Percentiles rank a stretch among this genome's conserved stretches.
Conservation (phyloP, 2,329 filamentous ascomycete species). For the Phymatotrichopsis omnivora region DNA sequence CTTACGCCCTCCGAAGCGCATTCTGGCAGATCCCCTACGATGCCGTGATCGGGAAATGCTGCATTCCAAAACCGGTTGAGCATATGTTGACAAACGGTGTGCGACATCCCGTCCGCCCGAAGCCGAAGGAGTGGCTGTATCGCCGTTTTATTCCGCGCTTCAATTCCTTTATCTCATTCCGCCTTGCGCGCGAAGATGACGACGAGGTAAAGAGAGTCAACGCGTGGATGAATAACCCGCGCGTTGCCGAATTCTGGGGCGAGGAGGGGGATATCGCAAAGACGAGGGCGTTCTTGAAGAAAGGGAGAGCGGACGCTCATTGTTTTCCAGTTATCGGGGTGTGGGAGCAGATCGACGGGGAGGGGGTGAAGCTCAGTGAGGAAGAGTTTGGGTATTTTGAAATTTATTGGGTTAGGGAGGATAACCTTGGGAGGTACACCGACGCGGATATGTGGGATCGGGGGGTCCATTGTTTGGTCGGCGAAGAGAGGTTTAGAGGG, state of each 20-base stretch:
- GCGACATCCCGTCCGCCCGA: conserved; percentile 76
- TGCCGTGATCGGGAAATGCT: conserved; percentile 58
- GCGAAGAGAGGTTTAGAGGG: conserved; percentile 84
- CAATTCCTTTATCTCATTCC: conserved; percentile 77
- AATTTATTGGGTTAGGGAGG: conserved; percentile 97
- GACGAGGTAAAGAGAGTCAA: conserved; percentile 63
- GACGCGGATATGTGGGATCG: conserved; percentile 71
- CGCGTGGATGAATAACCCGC: conserved; percentile 78
- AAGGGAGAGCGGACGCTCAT: conserved; percentile 55
- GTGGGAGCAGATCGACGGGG: conserved; percentile 52
- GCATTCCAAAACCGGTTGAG: conserved; percentile 62
- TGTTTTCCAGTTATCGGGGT: conserved; percentile 85
- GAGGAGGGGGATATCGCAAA: conserved; percentile 37
- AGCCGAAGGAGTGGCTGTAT: conserved; percentile 87
- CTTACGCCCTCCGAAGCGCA: conserved; percentile 57
- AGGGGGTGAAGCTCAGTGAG: conserved; percentile 38
- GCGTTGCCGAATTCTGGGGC: conserved; percentile 80
- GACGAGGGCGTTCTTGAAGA: conserved; percentile 53
- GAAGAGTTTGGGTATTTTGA: conserved; percentile 96
- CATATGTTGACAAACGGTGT: conserved; percentile 67
- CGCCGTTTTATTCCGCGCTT: conserved; percentile 73
- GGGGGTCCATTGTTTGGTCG: conserved; percentile 78
- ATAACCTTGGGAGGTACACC: conserved; percentile 58
- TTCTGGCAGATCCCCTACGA: conserved; percentile 91
- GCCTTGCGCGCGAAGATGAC: conserved; percentile 44